These are phyloP conservation scores for Pulicaria dysenterica DNA, from an alignment of 129 eudicot species.

Conservation along the genomic window DNA sequence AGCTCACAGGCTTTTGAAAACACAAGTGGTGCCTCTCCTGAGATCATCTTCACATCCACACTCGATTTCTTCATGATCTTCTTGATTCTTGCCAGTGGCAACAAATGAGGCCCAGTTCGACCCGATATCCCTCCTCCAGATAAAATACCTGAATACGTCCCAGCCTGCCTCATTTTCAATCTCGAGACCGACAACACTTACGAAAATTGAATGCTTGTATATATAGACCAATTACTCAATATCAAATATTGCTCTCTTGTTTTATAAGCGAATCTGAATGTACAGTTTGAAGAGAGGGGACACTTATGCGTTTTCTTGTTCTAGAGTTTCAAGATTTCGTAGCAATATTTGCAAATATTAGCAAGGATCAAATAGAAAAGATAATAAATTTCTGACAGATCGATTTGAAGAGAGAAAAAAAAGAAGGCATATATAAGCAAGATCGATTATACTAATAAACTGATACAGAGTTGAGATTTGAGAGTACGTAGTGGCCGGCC, in stretches of 20 bases:
- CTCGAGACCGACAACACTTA: background rate
- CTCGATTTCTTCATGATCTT: constrained; percentile 85
- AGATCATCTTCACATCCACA: constrained; percentile 78
- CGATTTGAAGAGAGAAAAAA: no score
- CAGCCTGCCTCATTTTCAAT: constrained; percentile 66
- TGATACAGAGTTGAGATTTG: no score
- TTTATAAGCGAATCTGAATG: no score
- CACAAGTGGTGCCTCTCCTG: constrained; percentile 82
- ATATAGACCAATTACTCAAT: background rate
- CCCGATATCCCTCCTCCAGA: constrained; percentile 61
- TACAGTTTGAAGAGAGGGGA: no score
- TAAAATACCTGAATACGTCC: constrained; percentile 56
- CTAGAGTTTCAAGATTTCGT: no score
- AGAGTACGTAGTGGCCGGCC: no score
- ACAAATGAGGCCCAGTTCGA: constrained; percentile 57
- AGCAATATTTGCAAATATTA: no score
- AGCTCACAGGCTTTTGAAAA: constrained; percentile 79
- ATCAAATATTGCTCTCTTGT: background rate
- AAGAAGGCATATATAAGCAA: no score
- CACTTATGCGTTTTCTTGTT: no score
- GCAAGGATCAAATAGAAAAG: no score
- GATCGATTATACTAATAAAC: no score
- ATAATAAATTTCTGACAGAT: no score
- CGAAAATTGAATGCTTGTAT: background rate
- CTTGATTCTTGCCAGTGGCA: constrained; percentile 84